Evolutionary conservation across 805 yeast species (phyloP), one percentile per base, ranked within the genome.

Genomic region (Metschnikowia reukaufii): DNA sequence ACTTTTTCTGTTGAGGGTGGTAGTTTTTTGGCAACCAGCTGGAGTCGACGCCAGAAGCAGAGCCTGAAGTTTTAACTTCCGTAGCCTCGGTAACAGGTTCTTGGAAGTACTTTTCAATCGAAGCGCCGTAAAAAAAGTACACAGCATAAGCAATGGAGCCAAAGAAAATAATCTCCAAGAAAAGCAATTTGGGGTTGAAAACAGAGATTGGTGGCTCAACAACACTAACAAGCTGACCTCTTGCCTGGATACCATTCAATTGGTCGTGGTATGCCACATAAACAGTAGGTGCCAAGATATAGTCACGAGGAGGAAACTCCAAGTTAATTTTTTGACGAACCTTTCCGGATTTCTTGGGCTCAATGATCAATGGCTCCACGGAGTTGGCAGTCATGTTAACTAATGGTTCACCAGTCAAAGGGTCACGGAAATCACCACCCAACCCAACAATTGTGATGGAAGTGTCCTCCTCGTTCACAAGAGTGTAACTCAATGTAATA

Each of bases 111-210:
- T 63, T 61, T 51, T 67, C 67, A 47, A 82, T 81, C 59, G 72
- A 77, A 36, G 64, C 56, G 35, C 58, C 60, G 65, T 76, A 77
- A 30, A 65, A 62, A 51, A 70, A 62, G 64, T 82, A 85, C 36
- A 71, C 82, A 4, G 38, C 39, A 8, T 44, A 50, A 3, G 47
- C 59, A 18, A 53, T 23, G 8, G 42, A 32, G 6, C 48, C 56
- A 3, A 71, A 55, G 47, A 88, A 66, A 20, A 86, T 55, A 13
- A 80, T 42, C 61, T 82, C 85, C 54, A 86, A 77, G 30, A 86
- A 63, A 48, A 88, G 61, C 59, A 89, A 77, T 65, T 83, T 82
- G 12, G 91, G 94, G 62, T 86, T 80, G 67, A 84, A 82, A 44
- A 83, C 53, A 0, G 95, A 84, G 56, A 90, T 70, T 47, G 83